A percentile compares a stretch with the other conserved stretches of the same genome.
phyloP scores from a whole-genome alignment of 495 filamentous ascomycete species.

The Aspergillus steynii region DNA sequence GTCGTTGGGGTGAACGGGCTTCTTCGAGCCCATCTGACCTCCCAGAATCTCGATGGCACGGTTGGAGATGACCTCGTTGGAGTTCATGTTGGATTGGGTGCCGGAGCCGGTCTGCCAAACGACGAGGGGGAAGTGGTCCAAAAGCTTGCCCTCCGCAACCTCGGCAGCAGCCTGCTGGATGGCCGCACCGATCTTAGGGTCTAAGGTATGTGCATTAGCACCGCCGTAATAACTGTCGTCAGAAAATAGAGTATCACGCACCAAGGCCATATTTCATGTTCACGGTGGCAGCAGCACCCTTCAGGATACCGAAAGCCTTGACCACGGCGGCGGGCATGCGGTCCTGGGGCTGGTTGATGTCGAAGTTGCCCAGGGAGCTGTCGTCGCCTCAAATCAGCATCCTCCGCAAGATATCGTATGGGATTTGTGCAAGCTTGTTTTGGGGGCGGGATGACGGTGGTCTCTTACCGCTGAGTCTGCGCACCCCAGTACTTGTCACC shows the following conservation, averaged over 20 bases:
- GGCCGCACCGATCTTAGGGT: slow-evolving; percentile 88
- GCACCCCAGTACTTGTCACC: slow-evolving; percentile 98
- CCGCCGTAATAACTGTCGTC: not conserved
- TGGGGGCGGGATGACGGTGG: not conserved
- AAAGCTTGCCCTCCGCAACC: slow-evolving; percentile 88
- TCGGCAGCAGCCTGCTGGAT: slow-evolving; percentile 93
- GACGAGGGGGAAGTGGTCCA: slow-evolving; percentile 97
- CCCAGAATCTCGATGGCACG: slow-evolving; percentile 97
- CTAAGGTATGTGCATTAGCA: slow-evolving; percentile 35
- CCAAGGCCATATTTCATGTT: slow-evolving; percentile 95
- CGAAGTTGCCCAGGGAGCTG: slow-evolving; percentile 91
- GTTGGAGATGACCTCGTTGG: slow-evolving; percentile 99
- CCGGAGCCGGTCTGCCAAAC: slow-evolving; percentile 99
- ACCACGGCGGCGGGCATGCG: slow-evolving; percentile 95
- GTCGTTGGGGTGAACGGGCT: slow-evolving; percentile 98
- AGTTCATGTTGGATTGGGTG: slow-evolving; percentile 99
- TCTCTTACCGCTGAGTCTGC: slow-evolving; percentile 81
- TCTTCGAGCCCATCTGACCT: slow-evolving; percentile 91
- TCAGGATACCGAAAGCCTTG: slow-evolving; percentile 93
- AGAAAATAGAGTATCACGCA: slow-evolving; percentile 45
- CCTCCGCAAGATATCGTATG: not conserved
- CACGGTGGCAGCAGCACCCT: slow-evolving; percentile 93
- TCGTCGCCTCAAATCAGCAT: slow-evolving; percentile 21
- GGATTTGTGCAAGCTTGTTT: not conserved
- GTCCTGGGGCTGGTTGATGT: slow-evolving; percentile 98